phyloP scores from a whole-genome alignment of 768 basidiomycete species.

The Kwoniella mangroviensis region DNA sequence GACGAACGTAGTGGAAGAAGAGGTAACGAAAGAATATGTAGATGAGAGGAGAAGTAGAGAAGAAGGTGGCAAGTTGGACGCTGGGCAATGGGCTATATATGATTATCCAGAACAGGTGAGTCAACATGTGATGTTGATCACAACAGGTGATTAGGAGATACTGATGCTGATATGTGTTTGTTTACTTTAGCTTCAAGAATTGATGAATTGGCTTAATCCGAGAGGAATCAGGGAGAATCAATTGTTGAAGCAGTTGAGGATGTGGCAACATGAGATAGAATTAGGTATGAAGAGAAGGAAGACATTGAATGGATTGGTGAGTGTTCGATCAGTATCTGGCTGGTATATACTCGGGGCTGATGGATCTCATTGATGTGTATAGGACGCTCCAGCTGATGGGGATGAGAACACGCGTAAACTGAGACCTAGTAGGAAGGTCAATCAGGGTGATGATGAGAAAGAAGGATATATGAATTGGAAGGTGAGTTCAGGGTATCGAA shows the following conservation, averaged over 20 bases:
- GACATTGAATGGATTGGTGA: conserved; percentile 36
- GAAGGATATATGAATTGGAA: conserved; percentile 44
- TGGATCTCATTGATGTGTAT: conserved; percentile 72
- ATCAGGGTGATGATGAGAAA: conserved; percentile 36
- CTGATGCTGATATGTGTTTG: not conserved
- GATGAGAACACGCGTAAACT: conserved; percentile 13
- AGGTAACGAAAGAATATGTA: conserved; percentile 65
- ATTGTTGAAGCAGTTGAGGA: conserved; percentile 72
- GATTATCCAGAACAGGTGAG: conserved; percentile 83
- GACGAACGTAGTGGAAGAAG: conserved; percentile 45
- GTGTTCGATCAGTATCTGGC: conserved; percentile 61
- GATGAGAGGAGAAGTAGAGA: conserved; percentile 71
- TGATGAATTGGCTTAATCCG: conserved; percentile 84
- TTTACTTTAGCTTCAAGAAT: conserved; percentile 71
- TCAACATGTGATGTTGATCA: not conserved
- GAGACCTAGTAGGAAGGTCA: conserved; percentile 34
- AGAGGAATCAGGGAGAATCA: conserved; percentile 86
- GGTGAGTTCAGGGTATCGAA: conserved; percentile 27
- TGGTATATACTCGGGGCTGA: conserved; percentile 34
- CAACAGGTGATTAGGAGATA: not conserved
- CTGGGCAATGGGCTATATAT: conserved; percentile 90
- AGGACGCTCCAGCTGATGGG: conserved; percentile 47
- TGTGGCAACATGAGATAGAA: conserved; percentile 48
- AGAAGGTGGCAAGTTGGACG: conserved; percentile 72
- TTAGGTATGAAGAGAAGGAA: conserved; percentile 46